Evolutionary conservation across 2,329 filamentous ascomycete genomes (phyloP), one percentile per base, ranked within the genome.

Genomic region (Ascochyta lentis): DNA sequence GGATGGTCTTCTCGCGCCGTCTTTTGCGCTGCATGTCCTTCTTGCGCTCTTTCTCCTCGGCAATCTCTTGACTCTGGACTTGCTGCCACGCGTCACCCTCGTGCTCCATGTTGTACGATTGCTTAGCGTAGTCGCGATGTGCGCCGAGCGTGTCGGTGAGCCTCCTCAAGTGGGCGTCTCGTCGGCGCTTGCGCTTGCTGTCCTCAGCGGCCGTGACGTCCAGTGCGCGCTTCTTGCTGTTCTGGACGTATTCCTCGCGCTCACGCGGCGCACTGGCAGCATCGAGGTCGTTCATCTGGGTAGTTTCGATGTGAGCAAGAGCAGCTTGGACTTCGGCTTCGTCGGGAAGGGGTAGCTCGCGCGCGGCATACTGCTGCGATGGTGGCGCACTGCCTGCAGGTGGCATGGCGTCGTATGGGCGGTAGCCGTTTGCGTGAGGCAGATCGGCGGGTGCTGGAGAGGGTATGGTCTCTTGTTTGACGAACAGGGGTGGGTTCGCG

Each of bases 1-100:
- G 94, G 56, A 96, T 89, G 4, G 92, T 92, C 82, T 97, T 97
- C 75, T 98, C 94, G 16, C 95, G 89, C 39, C 95, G 89, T 57
- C 95, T 87, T 80, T 98, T 99, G 61, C 95, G 90, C 75, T 99
- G 95, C 92, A 99, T 98, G 72, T 99, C 95, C 80, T 99, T 99
- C 81, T 99, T 99, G 63, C 95, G 91, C 78, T 99, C 95, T 79
- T 99, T 99, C 77, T 99, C 95, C 58, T 94, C 92, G 58, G 90
- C 89, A 7, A 97, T 83, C 74, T 97, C 94, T 63, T 92, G 91
- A 59, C 92, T 89, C 64, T 95, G 90, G 2, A 98, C 94, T 67
- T 96, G 89, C 49, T 90, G 86, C 56, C 94, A 84, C 1, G 95
- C 94, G 37, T 90, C 88, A 16, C 90, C 86, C 70, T 92, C 93